Percentiles rank a stretch among this genome's conserved stretches.
phyloP scores from a whole-genome alignment of 768 basidiomycete genomes.

The Nevesoporus exiguus region DNA sequence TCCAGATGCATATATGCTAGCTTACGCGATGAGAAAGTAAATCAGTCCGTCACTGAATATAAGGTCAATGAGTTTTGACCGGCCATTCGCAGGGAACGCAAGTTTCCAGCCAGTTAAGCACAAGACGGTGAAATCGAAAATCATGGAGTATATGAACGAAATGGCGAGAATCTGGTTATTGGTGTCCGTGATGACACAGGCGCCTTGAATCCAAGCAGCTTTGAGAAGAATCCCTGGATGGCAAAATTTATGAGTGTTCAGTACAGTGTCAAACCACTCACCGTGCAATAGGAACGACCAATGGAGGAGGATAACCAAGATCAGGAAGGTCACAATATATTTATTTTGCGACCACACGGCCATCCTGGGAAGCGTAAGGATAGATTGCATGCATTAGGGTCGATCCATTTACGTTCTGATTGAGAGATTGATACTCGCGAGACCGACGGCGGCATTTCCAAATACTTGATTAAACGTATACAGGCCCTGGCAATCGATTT shows the following conservation, averaged over 20 bases:
- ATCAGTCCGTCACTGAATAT: constrained; percentile 73
- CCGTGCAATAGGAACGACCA: constrained; percentile 72
- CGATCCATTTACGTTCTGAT: constrained; percentile 53
- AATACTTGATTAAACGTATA: constrained; percentile 67
- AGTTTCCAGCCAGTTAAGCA: constrained; percentile 62
- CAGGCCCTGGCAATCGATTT: constrained; percentile 61
- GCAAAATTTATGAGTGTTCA: neutral
- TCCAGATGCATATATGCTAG: constrained; percentile 9
- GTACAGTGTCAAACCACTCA: constrained; percentile 18
- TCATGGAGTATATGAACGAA: constrained; percentile 73
- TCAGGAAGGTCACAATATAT: constrained; percentile 50
- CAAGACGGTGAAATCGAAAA: constrained; percentile 63
- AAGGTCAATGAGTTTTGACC: constrained; percentile 55
- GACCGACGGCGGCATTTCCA: constrained; percentile 64
- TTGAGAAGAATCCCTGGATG: constrained; percentile 53
- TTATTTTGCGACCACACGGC: constrained; percentile 65
- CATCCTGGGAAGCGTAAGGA: constrained; percentile 41
- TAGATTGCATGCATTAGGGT: neutral
- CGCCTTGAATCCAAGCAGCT: constrained; percentile 48
- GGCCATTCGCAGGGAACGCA: constrained; percentile 42
- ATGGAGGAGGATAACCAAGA: constrained; percentile 59
- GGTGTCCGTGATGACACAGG: constrained; percentile 59
- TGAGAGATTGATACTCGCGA: constrained; percentile 69
- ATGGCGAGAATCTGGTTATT: constrained; percentile 57
- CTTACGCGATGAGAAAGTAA: constrained; percentile 70